phyloP scores from a whole-genome alignment of 2,329 filamentous ascomycete genomes.

The Triangularia setosa region DNA sequence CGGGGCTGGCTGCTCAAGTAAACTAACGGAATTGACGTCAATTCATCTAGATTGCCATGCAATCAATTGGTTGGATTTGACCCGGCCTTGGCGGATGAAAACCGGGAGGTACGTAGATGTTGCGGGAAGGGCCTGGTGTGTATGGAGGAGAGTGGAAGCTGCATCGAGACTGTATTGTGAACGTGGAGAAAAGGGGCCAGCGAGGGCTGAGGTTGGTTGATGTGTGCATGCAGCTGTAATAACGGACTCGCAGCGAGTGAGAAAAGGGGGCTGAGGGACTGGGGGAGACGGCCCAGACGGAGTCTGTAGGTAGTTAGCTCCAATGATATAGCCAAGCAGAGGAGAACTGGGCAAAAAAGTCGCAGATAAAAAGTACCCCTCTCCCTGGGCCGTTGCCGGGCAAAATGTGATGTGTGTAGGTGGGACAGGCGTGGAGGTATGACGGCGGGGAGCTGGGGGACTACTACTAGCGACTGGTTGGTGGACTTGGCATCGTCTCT shows the following conservation, averaged over 20 bases:
- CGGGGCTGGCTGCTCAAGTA: constrained; percentile 17
- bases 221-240: background rate
- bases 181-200: background rate
- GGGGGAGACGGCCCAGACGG: background rate
- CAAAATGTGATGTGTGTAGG: background rate
- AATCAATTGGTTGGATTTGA: constrained; percentile 26
- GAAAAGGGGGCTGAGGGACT: background rate
- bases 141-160: background rate
- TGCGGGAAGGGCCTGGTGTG: constrained; percentile 3
- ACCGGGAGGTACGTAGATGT: constrained; percentile 15
- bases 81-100: constrained; percentile 23
- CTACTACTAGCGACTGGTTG: background rate
- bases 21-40: constrained; percentile 26
- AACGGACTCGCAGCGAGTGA: background rate
- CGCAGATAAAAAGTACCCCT: background rate
- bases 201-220: background rate
- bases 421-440: background rate
- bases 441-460: background rate
- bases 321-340: background rate
- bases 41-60: constrained; percentile 29
- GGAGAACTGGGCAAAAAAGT: background rate
- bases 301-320: background rate
- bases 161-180: background rate
- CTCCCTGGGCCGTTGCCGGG: background rate
- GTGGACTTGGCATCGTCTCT: background rate